Evolutionary conservation across 352 stramenopile species (phyloP).

Genomic region (Phytophthora pinifolia): DNA sequence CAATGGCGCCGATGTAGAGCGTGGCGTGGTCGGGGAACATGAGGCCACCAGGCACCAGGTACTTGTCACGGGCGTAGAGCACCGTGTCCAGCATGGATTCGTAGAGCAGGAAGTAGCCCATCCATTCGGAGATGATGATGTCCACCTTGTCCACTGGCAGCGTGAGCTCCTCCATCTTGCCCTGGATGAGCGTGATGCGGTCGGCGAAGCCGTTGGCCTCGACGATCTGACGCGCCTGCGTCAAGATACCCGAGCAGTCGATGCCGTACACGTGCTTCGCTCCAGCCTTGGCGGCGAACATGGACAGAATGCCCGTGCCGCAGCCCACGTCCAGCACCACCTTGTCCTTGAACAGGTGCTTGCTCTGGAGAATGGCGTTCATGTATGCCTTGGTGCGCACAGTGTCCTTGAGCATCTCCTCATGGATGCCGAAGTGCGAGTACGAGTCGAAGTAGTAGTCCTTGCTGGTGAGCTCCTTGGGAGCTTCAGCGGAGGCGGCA

Average conservation of each 20-base stretch:
- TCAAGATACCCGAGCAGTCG: constrained; percentile 95
- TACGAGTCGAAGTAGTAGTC: constrained; percentile 99
- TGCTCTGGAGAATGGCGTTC: constrained; percentile 97
- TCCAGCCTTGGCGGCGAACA: constrained; percentile 96
- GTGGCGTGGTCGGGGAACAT: constrained; percentile 97
- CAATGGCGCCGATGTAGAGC: constrained; percentile 95
- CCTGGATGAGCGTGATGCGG: constrained; percentile 95
- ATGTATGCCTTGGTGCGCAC: constrained; percentile 97
- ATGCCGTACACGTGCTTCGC: constrained; percentile 93
- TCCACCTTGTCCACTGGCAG: constrained; percentile 94
- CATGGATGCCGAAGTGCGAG: constrained; percentile 98
- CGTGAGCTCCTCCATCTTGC: constrained; percentile 92
- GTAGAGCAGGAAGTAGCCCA: constrained; percentile 98
- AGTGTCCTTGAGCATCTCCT: constrained; percentile 98
- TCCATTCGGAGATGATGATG: constrained; percentile 99
- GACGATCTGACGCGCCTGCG: constrained; percentile 95
- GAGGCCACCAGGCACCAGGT: constrained; percentile 89
- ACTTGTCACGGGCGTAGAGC: constrained; percentile 96
- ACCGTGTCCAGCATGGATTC: constrained; percentile 98
- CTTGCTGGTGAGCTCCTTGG: constrained; percentile 87
- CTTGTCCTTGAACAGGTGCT: constrained; percentile 97
- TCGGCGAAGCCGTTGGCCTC: constrained; percentile 92
- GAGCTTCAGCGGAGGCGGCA: constrained; percentile 9
- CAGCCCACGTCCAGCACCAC: constrained; percentile 97
- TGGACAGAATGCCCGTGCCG: constrained; percentile 96